A percentile compares a stretch with the other conserved stretches of the same genome.
These are phyloP conservation scores for Colletotrichum sp. DNA, from an alignment of 2,329 filamentous ascomycete genomes.

Conservation along the genomic window DNA sequence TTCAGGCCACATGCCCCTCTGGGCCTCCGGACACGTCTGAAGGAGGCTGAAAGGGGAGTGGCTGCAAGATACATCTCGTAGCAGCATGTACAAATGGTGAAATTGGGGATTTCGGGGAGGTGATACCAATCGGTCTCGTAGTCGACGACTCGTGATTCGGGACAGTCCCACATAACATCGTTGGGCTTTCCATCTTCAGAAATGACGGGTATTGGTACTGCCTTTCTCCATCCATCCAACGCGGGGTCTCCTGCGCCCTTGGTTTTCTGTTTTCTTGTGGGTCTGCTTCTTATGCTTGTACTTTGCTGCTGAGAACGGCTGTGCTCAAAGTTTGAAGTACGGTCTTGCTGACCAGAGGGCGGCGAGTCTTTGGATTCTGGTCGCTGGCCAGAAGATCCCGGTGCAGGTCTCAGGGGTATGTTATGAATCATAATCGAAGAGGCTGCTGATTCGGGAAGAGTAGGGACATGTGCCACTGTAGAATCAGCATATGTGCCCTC, in stretches of 20 bases:
- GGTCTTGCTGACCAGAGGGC: background rate
- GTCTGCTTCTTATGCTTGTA: background rate
- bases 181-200: constrained; percentile 22
- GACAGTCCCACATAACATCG: constrained; percentile 30
- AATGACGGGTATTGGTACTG: background rate
- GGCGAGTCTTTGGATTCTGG: background rate
- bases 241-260: background rate
- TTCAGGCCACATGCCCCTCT: constrained; percentile 32
- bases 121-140: constrained; percentile 37
- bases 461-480: background rate
- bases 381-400: background rate
- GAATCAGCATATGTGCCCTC: background rate
- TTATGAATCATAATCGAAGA: background rate
- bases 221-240: background rate
- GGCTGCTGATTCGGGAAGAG: background rate
- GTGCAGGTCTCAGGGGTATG: background rate
- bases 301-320: background rate
- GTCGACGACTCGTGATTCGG: constrained; percentile 27
- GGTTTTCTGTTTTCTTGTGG: accelerated
- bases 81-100: constrained; percentile 44
- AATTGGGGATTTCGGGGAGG: constrained; percentile 28
- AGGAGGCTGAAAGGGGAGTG: constrained; percentile 31
- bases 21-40: constrained; percentile 27
- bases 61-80: constrained; percentile 39
- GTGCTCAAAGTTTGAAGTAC: background rate